Evolutionary conservation across 805 yeast species (phyloP), one percentile per base, ranked within the genome.

Genomic region (Saturnispora hagleri): DNA sequence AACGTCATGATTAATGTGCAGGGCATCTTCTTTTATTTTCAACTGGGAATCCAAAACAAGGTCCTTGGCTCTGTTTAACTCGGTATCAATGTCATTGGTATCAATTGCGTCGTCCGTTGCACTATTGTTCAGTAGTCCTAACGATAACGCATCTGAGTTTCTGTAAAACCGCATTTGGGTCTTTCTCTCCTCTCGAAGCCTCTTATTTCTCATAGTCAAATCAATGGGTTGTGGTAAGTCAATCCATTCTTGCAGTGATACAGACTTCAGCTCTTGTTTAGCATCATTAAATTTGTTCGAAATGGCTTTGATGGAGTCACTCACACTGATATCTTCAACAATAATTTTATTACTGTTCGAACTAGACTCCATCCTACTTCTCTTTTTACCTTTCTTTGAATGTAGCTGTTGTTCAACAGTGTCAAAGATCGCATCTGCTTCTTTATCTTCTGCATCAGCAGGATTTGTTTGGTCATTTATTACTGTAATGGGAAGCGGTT

Each of bases 161-260:
- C 96, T 89, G 63, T 89, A 91, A 42, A 77, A 79, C 54, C 96
- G 70, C 56, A 82, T 81, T 53, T 79, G 78, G 58, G 72, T 74
- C 60, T 82, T 84, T 46, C 78, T 76, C 50, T 81, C 73, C 43
- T 80, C 65, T 50, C 96, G 70, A 47, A 76, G 70, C 51, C 98
- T 69, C 58, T 89, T 88, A 66, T 89, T 89, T 52, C 80, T 73
- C 60, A 81, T 76, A 0, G 99, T 93, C 60, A 87, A 71, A 65
- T 91, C 98, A 1, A 89, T 86, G 1, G 88, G 93, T 56, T 89
- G 96, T 0, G 98, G 98, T 3, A 91, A 62, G 54, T 72, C 75
- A 4, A 76, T 73, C 99, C 99, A 91, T 60, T 90, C 83, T 3
- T 79, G 85, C 20, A 72, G 77, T 3, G 86, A 72, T 0, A 91